Evolutionary conservation across 176 grass and related monocot species (phyloP).

Genomic region (Paspalum vaginatum): DNA sequence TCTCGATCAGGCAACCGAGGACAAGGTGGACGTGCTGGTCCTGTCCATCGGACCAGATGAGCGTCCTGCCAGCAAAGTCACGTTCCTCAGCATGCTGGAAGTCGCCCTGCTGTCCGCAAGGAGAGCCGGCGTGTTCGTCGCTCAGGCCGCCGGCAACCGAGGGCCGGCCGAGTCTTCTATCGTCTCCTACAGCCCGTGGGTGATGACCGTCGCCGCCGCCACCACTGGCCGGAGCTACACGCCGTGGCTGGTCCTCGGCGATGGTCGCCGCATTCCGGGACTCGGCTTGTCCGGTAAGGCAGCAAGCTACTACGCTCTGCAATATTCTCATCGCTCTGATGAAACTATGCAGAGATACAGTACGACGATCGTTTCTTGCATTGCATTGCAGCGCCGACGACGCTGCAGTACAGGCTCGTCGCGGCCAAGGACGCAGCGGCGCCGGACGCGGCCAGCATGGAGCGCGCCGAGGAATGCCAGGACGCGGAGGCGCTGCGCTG

Average conservation of each 20-base stretch:
- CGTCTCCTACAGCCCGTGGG: constrained; percentile 70
- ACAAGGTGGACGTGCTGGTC: constrained; percentile 62
- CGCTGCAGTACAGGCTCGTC: constrained; percentile 50
- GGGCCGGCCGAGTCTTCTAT: constrained; percentile 48
- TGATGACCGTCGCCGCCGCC: constrained; percentile 50
- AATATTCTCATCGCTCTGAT: neutral
- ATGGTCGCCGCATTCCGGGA: constrained; percentile 40
- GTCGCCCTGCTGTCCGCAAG: constrained; percentile 60
- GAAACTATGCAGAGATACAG: neutral
- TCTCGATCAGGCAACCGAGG: constrained; percentile 56
- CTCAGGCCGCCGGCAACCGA: constrained; percentile 64
- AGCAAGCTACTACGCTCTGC: neutral
- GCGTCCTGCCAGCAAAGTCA: constrained; percentile 41
- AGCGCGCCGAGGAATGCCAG: constrained; percentile 58
- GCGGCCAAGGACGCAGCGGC: constrained; percentile 52
- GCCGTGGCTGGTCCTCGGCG: constrained; percentile 38
- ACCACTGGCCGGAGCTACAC: constrained; percentile 54
- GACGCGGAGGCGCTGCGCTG: constrained; percentile 39
- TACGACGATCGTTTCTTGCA: neutral
- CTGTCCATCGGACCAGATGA: constrained; percentile 60
- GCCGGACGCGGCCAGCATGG: neutral
- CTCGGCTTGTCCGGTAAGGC: constrained; percentile 55
- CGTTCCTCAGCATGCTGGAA: constrained; percentile 63
- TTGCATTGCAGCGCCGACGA: constrained; percentile 40
- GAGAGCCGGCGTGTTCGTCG: constrained; percentile 61